These are phyloP conservation scores for Helenozyma rhizophorensis DNA, from an alignment of 805 yeast species.

Conservation along the genomic window DNA sequence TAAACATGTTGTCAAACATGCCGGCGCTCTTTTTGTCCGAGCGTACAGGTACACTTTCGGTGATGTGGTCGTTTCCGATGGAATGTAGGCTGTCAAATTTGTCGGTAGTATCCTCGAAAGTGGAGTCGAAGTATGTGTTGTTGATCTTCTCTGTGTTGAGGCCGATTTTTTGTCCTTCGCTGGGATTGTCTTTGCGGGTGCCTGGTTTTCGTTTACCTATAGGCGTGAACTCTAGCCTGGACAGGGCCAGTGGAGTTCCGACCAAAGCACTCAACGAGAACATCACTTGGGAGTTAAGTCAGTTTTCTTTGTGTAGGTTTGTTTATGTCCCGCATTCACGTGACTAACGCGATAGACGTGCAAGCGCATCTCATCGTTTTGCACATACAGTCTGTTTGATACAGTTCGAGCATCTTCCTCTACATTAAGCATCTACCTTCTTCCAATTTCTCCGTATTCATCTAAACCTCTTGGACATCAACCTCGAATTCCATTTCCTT, in stretches of 20 bases:
- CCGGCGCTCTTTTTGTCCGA: constrained; percentile 3
- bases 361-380: too few relatives aligned
- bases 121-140: constrained; percentile 8
- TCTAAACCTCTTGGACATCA: too few relatives aligned
- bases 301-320: too few relatives aligned
- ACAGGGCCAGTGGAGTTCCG: constrained; percentile 14
- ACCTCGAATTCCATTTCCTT: constrained; percentile 63
- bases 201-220: constrained; percentile 17
- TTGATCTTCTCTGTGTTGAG: constrained; percentile 6
- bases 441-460: too few relatives aligned
- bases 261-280: constrained; percentile 15
- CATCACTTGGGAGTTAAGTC: constrained; percentile 8
- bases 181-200: neutral
- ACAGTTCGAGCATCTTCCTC: too few relatives aligned
- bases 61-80: neutral
- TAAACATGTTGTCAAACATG: constrained; percentile 3
- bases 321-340: too few relatives aligned
- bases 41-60: neutral
- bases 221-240: constrained; percentile 22
- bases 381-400: too few relatives aligned
- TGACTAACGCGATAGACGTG: too few relatives aligned
- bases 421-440: too few relatives aligned
- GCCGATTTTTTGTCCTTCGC: neutral
- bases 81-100: constrained; percentile 5
- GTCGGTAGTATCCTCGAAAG: constrained; percentile 11